phyloP scores from a whole-genome alignment of 371 early-diverging fungal species.

The Rhizomucor pusillus region DNA sequence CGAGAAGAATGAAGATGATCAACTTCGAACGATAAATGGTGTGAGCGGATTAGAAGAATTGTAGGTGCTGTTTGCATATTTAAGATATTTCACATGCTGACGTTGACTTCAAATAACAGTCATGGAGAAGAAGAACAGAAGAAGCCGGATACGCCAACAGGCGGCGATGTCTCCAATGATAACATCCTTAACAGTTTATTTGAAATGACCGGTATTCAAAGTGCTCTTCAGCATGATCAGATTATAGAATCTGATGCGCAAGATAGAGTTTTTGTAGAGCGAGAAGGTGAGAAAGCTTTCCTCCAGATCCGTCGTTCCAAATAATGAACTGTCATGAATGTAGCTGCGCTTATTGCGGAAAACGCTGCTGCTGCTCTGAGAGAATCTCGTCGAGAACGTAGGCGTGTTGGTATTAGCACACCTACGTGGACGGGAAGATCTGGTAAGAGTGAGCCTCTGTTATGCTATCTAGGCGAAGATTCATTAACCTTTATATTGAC shows the following conservation, averaged over 20 bases:
- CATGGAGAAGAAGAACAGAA: slow-evolving; percentile 26
- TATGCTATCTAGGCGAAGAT: no score
- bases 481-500: background rate
- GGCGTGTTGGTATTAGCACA: slow-evolving; percentile 42
- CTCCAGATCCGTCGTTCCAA: background rate
- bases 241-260: slow-evolving; percentile 71
- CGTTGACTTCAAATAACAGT: slow-evolving; percentile 1
- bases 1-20: slow-evolving; percentile 29
- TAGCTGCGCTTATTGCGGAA: slow-evolving; percentile 55
- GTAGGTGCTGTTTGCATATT: slow-evolving; percentile 29
- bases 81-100: background rate
- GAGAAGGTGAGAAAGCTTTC: slow-evolving; percentile 57
- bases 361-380: slow-evolving; percentile 54
- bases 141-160: slow-evolving; percentile 12
- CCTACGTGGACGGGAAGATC: slow-evolving; percentile 75
- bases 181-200: slow-evolving; percentile 73
- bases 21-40: slow-evolving; percentile 44
- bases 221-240: slow-evolving; percentile 84
- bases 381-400: slow-evolving; percentile 12
- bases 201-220: slow-evolving; percentile 80
- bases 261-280: slow-evolving; percentile 67
- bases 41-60: slow-evolving; percentile 57
- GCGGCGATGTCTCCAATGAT: slow-evolving; percentile 29
- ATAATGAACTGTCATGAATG: background rate
- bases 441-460: slow-evolving; percentile 19